Conservation (phyloP, 2,329 filamentous ascomycete species). For the Neofusicoccum laricinum region DNA sequence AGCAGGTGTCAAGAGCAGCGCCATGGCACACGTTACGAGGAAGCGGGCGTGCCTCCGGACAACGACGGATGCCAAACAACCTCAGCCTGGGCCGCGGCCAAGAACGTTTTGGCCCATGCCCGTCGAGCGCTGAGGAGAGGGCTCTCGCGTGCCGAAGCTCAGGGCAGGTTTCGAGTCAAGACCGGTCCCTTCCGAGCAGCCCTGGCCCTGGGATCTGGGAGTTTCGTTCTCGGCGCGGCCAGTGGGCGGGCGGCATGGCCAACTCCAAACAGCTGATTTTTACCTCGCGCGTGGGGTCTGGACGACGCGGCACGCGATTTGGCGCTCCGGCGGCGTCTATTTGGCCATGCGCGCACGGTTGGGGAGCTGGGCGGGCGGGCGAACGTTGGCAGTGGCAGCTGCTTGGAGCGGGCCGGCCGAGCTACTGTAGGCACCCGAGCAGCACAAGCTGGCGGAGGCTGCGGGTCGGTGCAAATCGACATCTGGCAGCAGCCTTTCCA, state of each 20-base stretch:
- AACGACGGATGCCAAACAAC: not conserved
- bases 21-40: not conserved
- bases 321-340: conserved; percentile 1
- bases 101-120: not conserved
- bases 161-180: conserved; percentile 5
- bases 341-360: not conserved
- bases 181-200: not conserved
- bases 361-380: not conserved
- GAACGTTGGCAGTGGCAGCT: no score
- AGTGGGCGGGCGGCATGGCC: not conserved
- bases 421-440: conserved; percentile 7
- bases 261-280: conserved; percentile 9
- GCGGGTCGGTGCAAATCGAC: not conserved
- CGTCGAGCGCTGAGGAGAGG: not conserved
- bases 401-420: not conserved
- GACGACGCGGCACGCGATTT: not conserved
- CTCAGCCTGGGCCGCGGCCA: not conserved
- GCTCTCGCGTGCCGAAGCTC: not conserved
- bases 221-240: conserved; percentile 1
- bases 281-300: conserved; percentile 5
- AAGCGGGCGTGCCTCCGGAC: conserved; percentile 6
- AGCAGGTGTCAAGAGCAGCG: not conserved
- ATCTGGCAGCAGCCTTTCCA: not conserved
- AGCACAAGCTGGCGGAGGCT: not conserved
- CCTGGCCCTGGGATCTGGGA: not conserved